Evolutionary conservation across 495 filamentous ascomycete species (phyloP).

Genomic region (Xylaria curta): DNA sequence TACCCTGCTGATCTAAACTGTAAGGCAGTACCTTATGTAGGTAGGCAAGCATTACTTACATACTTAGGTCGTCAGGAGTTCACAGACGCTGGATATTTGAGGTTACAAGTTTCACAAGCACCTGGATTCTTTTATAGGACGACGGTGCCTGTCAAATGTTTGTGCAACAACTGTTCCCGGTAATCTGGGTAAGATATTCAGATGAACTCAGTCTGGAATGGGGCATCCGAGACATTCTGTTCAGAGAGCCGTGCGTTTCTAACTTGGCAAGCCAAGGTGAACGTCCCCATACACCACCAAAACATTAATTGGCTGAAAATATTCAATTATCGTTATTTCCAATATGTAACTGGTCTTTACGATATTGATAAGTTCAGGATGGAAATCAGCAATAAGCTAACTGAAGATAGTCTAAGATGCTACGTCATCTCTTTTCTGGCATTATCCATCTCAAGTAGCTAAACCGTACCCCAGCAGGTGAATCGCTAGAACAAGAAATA

Average conservation of each 20-base stretch:
- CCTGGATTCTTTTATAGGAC: not conserved
- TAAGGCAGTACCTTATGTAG: too few species aligned
- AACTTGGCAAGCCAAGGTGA: not conserved
- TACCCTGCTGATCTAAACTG: too few species aligned
- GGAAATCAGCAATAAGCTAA: not conserved
- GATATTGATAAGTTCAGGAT: not conserved
- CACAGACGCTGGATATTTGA: not conserved
- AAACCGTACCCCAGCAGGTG: not conserved
- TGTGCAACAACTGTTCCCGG: slow-evolving; percentile 2
- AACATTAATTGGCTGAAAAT: not conserved
- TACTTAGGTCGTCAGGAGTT: not conserved
- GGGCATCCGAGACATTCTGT: not conserved
- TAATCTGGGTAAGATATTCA: not conserved
- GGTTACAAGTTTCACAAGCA: not conserved
- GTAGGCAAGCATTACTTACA: too few species aligned
- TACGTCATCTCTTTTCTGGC: not conserved
- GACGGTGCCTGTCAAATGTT: not conserved
- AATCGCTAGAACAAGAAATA: not conserved
- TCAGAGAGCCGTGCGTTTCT: not conserved
- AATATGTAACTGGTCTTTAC: not conserved
- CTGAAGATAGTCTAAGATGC: not conserved
- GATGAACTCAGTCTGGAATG: not conserved
- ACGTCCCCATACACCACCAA: not conserved
- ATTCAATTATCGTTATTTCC: not conserved
- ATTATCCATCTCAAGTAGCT: not conserved